These are phyloP conservation scores for Sphenostylis stenocarpa DNA, from an alignment of 306 rosid species.

Conservation along the genomic window DNA sequence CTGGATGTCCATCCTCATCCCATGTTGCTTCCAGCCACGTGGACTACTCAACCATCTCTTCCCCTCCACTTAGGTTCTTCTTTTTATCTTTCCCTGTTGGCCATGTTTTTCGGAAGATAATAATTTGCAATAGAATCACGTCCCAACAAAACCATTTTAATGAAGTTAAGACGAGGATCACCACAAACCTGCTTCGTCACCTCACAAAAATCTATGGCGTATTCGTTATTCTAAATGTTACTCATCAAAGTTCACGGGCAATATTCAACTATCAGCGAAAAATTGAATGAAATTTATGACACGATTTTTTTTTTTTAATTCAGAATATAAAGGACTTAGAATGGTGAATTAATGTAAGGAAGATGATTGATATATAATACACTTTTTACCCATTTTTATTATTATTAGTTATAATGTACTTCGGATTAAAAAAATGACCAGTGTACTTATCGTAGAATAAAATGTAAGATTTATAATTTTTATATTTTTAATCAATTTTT, in stretches of 20 bases:
- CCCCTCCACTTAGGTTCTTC: slow-evolving; percentile 2
- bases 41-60: slow-evolving; percentile 32
- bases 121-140: slow-evolving; percentile 1
- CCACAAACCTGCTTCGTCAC: neutral
- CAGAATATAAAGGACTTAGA: no score
- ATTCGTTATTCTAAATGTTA: neutral
- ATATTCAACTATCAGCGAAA: neutral
- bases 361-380: neutral
- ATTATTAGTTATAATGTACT: no score
- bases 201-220: slow-evolving; percentile 12
- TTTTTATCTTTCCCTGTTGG: slow-evolving; percentile 16
- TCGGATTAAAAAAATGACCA: no score
- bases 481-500: no score
- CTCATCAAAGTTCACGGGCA: neutral
- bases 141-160: slow-evolving; percentile 26
- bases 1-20: slow-evolving; percentile 51
- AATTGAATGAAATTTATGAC: no score
- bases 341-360: no score
- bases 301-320: no score
- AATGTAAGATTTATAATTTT: no score
- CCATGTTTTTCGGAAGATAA: slow-evolving; percentile 11
- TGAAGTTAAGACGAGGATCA: neutral
- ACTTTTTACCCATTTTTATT: no score
- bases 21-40: slow-evolving; percentile 59
- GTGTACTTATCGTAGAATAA: no score